Evolutionary conservation across 1,284 basidiomycete species (phyloP).

Genomic region (Vanrija sp.): DNA sequence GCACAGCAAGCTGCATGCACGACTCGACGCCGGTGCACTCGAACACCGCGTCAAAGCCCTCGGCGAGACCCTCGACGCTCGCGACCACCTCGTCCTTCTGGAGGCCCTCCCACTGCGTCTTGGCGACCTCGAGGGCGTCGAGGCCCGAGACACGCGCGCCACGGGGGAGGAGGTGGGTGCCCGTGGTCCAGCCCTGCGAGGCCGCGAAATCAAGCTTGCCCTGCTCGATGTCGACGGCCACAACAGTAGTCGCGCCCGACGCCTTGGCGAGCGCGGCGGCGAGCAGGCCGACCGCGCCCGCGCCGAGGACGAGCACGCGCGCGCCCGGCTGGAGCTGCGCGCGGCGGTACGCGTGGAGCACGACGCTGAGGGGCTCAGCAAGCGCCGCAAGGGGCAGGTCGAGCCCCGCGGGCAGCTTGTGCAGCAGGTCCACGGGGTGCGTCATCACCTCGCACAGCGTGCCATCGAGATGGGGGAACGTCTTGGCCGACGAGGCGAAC

Average conservation of each 20-base stretch:
- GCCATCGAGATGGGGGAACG: conserved; percentile 88
- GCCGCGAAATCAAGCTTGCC: conserved; percentile 72
- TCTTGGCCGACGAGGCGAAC: conserved; percentile 85
- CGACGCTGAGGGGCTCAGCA: conserved; percentile 85
- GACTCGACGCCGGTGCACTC: conserved; percentile 89
- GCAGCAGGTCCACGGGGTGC: conserved; percentile 77
- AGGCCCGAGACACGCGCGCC: conserved; percentile 53
- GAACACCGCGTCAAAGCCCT: conserved; percentile 87
- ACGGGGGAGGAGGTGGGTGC: conserved; percentile 63
- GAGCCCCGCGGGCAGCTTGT: conserved; percentile 77
- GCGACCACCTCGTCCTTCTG: conserved; percentile 26
- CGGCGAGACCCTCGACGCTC: conserved; percentile 52
- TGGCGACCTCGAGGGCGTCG: conserved; percentile 65
- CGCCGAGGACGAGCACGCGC: conserved; percentile 80
- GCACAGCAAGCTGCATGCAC: conserved; percentile 80
- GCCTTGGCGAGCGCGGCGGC: conserved; percentile 74
- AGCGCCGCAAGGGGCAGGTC: conserved; percentile 76
- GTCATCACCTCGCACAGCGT: conserved; percentile 84
- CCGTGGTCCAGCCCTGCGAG: conserved; percentile 68
- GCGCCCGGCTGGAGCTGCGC: conserved; percentile 60
- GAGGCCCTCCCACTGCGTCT: conserved; percentile 56
- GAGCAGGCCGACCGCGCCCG: conserved; percentile 86
- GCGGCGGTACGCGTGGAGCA: conserved; percentile 75
- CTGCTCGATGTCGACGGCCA: conserved; percentile 80
- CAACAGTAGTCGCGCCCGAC: conserved; percentile 64